Evolutionary conservation across 202 grass and related monocot species (phyloP), one percentile per base, ranked within the genome.

Genomic region (Eragrostis tef): DNA sequence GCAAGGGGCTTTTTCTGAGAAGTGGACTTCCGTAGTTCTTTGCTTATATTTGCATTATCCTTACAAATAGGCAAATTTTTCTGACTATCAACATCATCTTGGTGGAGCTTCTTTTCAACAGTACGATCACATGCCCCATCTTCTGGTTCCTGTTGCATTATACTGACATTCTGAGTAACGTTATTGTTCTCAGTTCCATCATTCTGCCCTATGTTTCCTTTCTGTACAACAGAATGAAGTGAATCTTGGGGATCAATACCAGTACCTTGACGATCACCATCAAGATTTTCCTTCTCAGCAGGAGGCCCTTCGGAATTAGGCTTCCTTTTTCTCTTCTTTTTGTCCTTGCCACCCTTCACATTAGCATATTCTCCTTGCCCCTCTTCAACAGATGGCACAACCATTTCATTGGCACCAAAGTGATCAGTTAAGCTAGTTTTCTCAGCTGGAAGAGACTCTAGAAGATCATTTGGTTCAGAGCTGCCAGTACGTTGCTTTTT

Each of bases 321-420:
- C 65, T 85, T 94, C 8, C 22, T 69, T 80, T 47, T 71, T 24
- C 44, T 78, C 70, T 93, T 85, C 71, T 65, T 78, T 87, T 75
- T 86, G 36, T 84, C 75, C 81, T 85, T 89, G 27, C 15, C 26
- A n/a, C 85, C 86, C 61, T 89, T 91, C 64, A 48, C 74, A 70
- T 52, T 84, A 53, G 60, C 78, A 85, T 77, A 41, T 86, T 73
- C 64, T 34, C 2, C 34, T 39, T 39, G 34, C 34, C 34, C 4
- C 34, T 60, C 58, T 45, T 52, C 4, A 81, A 83, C 50, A 87
- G 58, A 70, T 81, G 89, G 25, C 60, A 79, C 70, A 78, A 73
- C 52, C 57, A 74, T 63, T 50, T 64, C 44, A 45, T 54, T 82
- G 58, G 68, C 69, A 64, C 13, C 41, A 66, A 82, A 85, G 85